phyloP scores from a whole-genome alignment of 106 monocot genomes.

The Narthecium ossifragum region DNA sequence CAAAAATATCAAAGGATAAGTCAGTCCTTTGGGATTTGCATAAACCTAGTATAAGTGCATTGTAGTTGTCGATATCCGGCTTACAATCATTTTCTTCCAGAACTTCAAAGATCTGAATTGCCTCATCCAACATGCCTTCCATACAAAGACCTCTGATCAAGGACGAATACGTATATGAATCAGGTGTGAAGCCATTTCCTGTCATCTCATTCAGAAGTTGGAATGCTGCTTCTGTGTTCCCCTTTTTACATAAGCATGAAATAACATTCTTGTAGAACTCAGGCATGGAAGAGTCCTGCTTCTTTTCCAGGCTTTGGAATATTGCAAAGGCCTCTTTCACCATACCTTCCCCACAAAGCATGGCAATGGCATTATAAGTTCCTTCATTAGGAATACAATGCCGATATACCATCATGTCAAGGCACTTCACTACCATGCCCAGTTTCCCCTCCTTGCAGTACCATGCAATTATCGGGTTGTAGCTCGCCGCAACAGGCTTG shows the following conservation, averaged over 20 bases:
- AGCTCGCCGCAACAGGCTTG: conserved; percentile 66
- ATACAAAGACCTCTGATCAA: conserved; percentile 72
- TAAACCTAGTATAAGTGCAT: conserved; percentile 71
- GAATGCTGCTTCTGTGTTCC: conserved; percentile 69
- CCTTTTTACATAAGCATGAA: conserved; percentile 65
- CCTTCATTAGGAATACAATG: conserved; percentile 54
- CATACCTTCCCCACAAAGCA: conserved; percentile 62
- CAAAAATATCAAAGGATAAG: conserved; percentile 54
- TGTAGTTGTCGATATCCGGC: conserved; percentile 79
- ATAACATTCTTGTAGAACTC: conserved; percentile 65
- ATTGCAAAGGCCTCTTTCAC: conserved; percentile 55
- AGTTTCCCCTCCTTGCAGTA: conserved; percentile 57
- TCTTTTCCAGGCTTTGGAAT: conserved; percentile 38
- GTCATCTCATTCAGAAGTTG: conserved; percentile 71
- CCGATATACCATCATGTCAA: conserved; percentile 55
- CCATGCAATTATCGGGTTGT: conserved; percentile 67
- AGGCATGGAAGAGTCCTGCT: conserved; percentile 44
- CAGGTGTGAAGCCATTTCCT: conserved; percentile 53
- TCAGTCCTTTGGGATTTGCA: conserved; percentile 82
- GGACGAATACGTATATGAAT: conserved; percentile 65
- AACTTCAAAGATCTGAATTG: conserved; percentile 58
- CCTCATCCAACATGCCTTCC: conserved; percentile 89
- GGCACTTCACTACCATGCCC: conserved; percentile 41
- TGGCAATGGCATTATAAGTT: conserved; percentile 76
- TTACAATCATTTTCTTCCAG: conserved; percentile 60